Conservation (phyloP, 2,329 filamentous ascomycete species). For the Penicillium occitanis region DNA sequence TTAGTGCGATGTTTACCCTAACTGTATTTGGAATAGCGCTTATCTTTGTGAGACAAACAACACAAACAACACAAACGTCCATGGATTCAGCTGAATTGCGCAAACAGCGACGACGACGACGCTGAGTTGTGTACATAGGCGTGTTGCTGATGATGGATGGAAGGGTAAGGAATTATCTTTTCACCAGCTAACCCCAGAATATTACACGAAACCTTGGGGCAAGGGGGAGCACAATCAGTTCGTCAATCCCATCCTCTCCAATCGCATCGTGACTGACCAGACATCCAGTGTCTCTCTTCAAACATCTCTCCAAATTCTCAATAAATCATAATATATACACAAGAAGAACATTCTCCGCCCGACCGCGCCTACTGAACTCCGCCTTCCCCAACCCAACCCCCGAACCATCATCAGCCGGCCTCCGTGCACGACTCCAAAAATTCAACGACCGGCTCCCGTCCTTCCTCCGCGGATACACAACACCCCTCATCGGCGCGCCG, state of each 20-base stretch:
- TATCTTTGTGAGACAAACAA: neutral
- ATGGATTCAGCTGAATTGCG: neutral
- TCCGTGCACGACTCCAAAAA: conserved; percentile 34
- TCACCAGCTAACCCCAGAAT: neutral
- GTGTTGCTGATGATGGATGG: neutral
- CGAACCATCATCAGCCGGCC: conserved; percentile 21
- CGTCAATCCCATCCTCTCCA: neutral
- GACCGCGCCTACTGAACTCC: conserved; percentile 18
- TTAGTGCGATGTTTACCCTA: neutral
- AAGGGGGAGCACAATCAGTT: neutral
- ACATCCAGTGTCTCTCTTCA: neutral
- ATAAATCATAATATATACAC: neutral
- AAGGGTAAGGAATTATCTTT: neutral
- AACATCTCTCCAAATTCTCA: neutral
- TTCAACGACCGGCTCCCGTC: conserved; percentile 57
- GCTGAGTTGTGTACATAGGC: neutral
- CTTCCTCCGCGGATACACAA: conserved; percentile 68
- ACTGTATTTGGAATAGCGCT: neutral
- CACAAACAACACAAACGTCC: conserved; percentile 13
- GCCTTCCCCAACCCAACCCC: conserved; percentile 17
- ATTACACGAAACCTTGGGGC: neutral
- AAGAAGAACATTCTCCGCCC: conserved; percentile 14
- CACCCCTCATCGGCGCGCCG: conserved; percentile 71
- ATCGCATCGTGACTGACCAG: neutral
- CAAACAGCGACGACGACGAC: neutral